Conservation (phyloP, 1,284 basidiomycete species). For the Apiotrichum siamense region DNA sequence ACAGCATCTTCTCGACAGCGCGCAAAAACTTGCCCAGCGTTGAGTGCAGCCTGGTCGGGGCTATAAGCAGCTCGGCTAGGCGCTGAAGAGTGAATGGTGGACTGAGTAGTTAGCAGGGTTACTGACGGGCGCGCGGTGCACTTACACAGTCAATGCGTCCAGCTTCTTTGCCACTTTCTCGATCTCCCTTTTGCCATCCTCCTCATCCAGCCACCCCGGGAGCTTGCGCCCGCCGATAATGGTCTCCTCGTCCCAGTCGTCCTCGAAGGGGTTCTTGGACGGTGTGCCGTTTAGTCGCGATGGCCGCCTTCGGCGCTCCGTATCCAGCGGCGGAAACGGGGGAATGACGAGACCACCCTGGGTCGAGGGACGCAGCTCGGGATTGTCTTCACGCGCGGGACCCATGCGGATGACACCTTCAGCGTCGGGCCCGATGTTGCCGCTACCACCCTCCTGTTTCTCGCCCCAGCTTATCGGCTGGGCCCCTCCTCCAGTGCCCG, state of each 20-base stretch:
- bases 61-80: slow-evolving; percentile 72
- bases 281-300: slow-evolving; percentile 9
- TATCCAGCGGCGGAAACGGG: slow-evolving; percentile 63
- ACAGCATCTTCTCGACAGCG: slow-evolving; percentile 74
- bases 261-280: slow-evolving; percentile 26
- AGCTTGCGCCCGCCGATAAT: slow-evolving; percentile 54
- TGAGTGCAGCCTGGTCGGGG: slow-evolving; percentile 67
- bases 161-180: slow-evolving; percentile 59
- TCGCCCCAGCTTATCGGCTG: too few species aligned
- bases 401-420: not conserved
- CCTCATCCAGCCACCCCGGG: slow-evolving; percentile 49
- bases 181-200: slow-evolving; percentile 61
- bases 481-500: too few species aligned
- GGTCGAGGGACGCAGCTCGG: slow-evolving; percentile 36
- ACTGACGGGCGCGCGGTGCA: too few species aligned
- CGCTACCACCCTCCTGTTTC: too few species aligned
- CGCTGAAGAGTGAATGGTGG: slow-evolving; percentile 91
- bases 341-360: slow-evolving; percentile 66
- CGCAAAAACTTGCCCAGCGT: slow-evolving; percentile 83
- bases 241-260: slow-evolving; percentile 42
- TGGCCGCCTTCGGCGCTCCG: slow-evolving; percentile 52
- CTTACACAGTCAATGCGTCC: slow-evolving; percentile 56
- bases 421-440: too few species aligned
- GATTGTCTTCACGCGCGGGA: slow-evolving; percentile 24
- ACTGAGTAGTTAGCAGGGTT: slow-evolving; percentile 35